These are phyloP conservation scores for Botryotinia calthae DNA, from an alignment of 2,329 filamentous ascomycete species.

Conservation along the genomic window DNA sequence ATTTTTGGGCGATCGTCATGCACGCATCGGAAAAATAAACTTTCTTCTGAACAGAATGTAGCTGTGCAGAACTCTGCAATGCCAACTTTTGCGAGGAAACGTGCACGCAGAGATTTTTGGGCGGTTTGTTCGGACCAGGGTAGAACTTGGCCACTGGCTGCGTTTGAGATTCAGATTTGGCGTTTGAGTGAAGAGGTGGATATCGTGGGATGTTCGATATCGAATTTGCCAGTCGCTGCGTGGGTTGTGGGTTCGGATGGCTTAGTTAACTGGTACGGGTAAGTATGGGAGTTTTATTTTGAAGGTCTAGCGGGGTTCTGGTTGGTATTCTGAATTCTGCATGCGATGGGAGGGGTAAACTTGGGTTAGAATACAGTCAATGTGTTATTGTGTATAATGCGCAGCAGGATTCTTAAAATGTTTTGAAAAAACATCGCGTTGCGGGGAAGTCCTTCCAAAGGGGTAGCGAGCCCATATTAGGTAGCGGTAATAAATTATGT, in stretches of 20 bases:
- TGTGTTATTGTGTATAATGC: not conserved
- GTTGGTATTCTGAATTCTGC: not conserved
- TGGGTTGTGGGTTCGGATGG: not conserved
- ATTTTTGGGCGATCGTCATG: not conserved
- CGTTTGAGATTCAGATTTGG: too few relatives aligned
- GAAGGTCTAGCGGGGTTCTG: not conserved
- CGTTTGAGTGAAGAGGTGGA: not conserved
- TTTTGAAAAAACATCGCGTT: not conserved
- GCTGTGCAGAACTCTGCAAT: not conserved
- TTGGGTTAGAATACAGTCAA: not conserved
- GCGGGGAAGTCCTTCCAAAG: not conserved
- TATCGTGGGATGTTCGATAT: not conserved
- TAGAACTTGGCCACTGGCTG: not conserved
- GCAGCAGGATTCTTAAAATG: not conserved
- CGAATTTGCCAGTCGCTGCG: not conserved
- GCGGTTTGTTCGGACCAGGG: not conserved
- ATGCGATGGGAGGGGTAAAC: not conserved
- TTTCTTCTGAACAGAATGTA: fast-evolving
- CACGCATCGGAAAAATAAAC: not conserved
- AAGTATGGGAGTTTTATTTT: not conserved
- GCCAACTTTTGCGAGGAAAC: not conserved
- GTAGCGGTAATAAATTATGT: not conserved
- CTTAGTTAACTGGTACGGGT: not conserved
- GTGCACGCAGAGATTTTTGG: not conserved
- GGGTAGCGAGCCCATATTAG: not conserved